Base-by-base conservation (phyloP, 2,329 filamentous ascomycete genomes). In the Alternaria triticimaculans region DNA sequence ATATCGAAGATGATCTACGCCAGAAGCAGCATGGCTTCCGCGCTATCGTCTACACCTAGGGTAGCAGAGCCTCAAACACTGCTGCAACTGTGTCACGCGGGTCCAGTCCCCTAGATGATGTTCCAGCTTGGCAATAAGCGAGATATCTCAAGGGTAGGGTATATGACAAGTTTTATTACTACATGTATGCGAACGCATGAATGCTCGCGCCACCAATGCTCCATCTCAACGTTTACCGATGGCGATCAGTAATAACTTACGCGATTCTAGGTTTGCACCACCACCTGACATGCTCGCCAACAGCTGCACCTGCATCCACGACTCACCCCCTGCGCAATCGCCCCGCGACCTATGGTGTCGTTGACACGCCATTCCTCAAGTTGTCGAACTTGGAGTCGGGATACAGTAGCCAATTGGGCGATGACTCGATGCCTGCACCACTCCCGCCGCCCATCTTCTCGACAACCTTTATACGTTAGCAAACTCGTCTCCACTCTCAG, bases 301-400 rank as follows among this genome's bases (percentile, higher is more conserved):
- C 30, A 41, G 49, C 30, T 53, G 20, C 55, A 18, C 14, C 30
- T 48, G 26, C 49, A 21, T 28, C 28, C 41, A 28, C 23, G 28
- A 26, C 30, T 58, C 55, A 58, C 3, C 25, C 15, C 30, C 55
- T 37, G 11, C 28, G 43, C 43, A 33, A 20, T 30, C 37, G 18
- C 25, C 20, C 44, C 8, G 11, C 11, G 9, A n/a, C 11, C 30
- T 46, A 33, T 55, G 50, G 30, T 33, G 30, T 33, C 60, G 76
- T 72, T 82, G 82, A 6, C 82, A 82, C 8, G 75, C 78, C 66
- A 21, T 51, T 87, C 55, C 60, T 68, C 30, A 71, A 63, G 72
- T 88, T 89, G 18, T 86, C 84, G 67, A 84, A 89, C 70, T 83
- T 80, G 18, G 83, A 86, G 45, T 82, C 77, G 2, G 86, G 86